A percentile compares a stretch with the other conserved stretches of the same genome.
phyloP scores from a whole-genome alignment of 1,284 basidiomycete species.

The Naganishia liquefaciens region DNA sequence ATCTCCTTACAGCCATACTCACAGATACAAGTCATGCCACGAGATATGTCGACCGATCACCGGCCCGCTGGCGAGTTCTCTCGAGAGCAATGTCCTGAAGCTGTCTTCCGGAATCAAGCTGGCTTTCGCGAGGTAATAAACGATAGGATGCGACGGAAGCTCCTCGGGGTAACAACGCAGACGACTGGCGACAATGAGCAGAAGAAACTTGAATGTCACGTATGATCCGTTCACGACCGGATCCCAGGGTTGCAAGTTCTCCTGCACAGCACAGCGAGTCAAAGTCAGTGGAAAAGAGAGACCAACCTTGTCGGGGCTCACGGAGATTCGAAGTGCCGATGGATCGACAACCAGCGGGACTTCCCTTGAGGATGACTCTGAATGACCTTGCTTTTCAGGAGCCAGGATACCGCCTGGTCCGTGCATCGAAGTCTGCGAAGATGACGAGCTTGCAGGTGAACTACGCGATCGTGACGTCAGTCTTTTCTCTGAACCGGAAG shows the following conservation, averaged over 20 bases:
- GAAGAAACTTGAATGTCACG: constrained; percentile 22
- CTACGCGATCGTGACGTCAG: background rate
- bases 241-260: constrained; percentile 9
- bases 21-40: constrained; percentile 14
- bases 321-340: constrained; percentile 4
- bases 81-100: background rate
- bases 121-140: constrained; percentile 11
- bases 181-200: constrained; percentile 9
- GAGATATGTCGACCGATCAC: constrained; percentile 9
- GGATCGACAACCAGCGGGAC: background rate
- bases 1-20: no score
- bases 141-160: constrained; percentile 12
- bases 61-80: constrained; percentile 6
- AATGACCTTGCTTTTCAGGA: background rate
- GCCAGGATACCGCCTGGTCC: constrained; percentile 3
- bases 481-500: no score
- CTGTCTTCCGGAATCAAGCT: constrained; percentile 16
- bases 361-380: background rate
- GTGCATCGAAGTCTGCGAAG: background rate
- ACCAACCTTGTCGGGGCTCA: background rate
- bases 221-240: background rate
- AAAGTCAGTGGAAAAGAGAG: background rate
- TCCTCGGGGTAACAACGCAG: constrained; percentile 14
- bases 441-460: background rate
- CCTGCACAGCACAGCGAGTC: background rate